Evolutionary conservation across 768 basidiomycete species (phyloP).

Genomic region (Lactarius evosmus): DNA sequence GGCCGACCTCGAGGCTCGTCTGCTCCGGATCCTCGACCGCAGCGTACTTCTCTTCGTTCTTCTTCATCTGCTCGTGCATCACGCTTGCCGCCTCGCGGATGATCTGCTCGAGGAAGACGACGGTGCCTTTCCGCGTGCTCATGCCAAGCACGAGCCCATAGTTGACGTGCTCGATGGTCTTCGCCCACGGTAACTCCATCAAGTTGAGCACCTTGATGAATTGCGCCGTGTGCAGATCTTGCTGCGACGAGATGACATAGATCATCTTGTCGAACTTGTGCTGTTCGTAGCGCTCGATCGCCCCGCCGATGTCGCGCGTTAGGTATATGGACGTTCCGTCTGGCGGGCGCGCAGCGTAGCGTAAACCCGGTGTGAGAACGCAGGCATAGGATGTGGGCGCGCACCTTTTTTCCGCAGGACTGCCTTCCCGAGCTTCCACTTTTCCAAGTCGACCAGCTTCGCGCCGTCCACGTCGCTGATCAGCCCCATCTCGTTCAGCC

Average conservation of each 20-base stretch:
- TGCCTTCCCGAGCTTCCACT: conserved; percentile 89
- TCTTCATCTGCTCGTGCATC: conserved; percentile 97
- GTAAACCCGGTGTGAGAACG: background rate
- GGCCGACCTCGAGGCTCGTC: conserved; percentile 80
- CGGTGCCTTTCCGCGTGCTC: conserved; percentile 91
- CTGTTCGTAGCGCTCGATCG: conserved; percentile 87
- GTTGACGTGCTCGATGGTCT: conserved; percentile 80
- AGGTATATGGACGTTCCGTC: conserved; percentile 94
- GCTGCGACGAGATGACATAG: conserved; percentile 85
- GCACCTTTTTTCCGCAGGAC: conserved; percentile 82
- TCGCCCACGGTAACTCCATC: conserved; percentile 88
- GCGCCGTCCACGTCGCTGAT: conserved; percentile 78
- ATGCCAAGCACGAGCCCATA: conserved; percentile 92
- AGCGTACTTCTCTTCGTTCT: conserved; percentile 89
- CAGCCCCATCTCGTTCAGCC: conserved; percentile 67
- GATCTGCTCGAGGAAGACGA: conserved; percentile 92
- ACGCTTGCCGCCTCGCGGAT: conserved; percentile 81
- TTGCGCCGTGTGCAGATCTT: conserved; percentile 84
- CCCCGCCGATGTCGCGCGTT: conserved; percentile 92
- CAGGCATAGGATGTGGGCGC: too few species aligned
- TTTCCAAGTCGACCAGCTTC: conserved; percentile 80
- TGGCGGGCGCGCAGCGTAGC: conserved; percentile 32
- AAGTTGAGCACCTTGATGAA: conserved; percentile 92
- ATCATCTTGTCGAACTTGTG: conserved; percentile 93
- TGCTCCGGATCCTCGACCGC: conserved; percentile 83